phyloP scores from a whole-genome alignment of 768 basidiomycete genomes.

The Trametes coccinea region DNA sequence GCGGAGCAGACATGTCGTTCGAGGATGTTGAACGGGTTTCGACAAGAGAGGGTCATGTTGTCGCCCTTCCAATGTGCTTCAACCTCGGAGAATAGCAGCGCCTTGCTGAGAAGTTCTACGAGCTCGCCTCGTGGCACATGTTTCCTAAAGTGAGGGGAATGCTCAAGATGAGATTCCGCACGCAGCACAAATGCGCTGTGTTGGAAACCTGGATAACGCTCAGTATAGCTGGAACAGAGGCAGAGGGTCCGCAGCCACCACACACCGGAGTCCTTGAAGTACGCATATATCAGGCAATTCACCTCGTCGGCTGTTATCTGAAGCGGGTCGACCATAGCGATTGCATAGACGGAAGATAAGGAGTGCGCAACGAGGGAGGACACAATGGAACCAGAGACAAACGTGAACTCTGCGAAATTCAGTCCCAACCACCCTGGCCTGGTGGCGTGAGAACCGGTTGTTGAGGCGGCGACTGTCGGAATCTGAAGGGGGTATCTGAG shows the following conservation, averaged over 20 bases:
- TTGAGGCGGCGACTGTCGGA: conserved; percentile 5
- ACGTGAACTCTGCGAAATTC: neutral
- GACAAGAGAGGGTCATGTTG: conserved; percentile 63
- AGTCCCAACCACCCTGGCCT: neutral
- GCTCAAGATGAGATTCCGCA: conserved; percentile 70
- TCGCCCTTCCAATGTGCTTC: conserved; percentile 80
- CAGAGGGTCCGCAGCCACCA: neutral
- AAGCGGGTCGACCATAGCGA: conserved; percentile 40
- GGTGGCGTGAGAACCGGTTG: neutral
- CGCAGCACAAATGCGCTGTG: conserved; percentile 83
- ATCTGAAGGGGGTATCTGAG: neutral
- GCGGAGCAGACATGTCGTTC: conserved; percentile 70
- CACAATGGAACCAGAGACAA: neutral
- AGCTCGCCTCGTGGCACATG: conserved; percentile 82
- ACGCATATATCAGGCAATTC: conserved; percentile 83
- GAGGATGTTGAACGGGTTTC: conserved; percentile 69
- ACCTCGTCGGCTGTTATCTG: conserved; percentile 79
- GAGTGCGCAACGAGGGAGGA: neutral
- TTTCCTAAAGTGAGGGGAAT: conserved; percentile 65
- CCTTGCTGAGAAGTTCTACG: conserved; percentile 76
- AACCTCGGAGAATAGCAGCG: conserved; percentile 78
- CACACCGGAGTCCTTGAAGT: conserved; percentile 79
- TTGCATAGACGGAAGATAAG: neutral
- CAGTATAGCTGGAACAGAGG: neutral
- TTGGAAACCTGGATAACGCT: conserved; percentile 56